Base-by-base conservation (phyloP, 2,329 filamentous ascomycete genomes). In the Metarhizium anisopliae region DNA sequence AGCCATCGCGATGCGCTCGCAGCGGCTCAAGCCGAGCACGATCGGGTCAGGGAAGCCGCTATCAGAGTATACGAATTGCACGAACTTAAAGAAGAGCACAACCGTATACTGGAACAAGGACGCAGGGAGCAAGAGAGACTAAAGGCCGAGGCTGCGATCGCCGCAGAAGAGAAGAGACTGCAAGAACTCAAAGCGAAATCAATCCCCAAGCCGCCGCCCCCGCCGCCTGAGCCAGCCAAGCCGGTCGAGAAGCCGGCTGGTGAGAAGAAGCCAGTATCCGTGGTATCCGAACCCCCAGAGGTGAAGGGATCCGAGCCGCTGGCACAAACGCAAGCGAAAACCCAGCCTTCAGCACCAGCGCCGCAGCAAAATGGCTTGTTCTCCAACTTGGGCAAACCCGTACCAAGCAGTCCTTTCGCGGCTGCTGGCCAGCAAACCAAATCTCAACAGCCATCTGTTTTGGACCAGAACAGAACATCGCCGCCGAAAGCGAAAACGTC, bases 1-100 rank as follows among this genome's bases (percentile, higher is more conserved):
- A 77, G 75, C 55, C 86, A 90, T 65, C 77, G 79, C 56, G 80
- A 84, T 61, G 86, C 86, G 14, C 78, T 93, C 16, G 81, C 80
- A 50, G 79, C 80, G 50, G 86, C 86, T 4, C 82, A 82, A 51
- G 76, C 77, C 14, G 81, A 86, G 64, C 88, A 91, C 67, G 81
- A 87, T 42, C 77, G 81, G 32, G 79, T 93, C 11, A 77, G 79
- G 32, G 70, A 77, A 54, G 70, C 70, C 35, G 80, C 80, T 7
- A 67, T 80, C 40, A 70, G 73, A 16, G 76, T 76, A 6, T 77
- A 73, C 55, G 69, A 78, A 57, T 67, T 78, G 45, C 72, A 82
- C 56, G 70, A 77, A 57, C 63, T 77, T 16, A 67, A 76, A 53
- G 70, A 77, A 59, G 72, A 78, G 59, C 70, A 75, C 57, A 65